Base-by-base conservation (phyloP, 106 monocot genomes). In the Dendrobium huoshanense region DNA sequence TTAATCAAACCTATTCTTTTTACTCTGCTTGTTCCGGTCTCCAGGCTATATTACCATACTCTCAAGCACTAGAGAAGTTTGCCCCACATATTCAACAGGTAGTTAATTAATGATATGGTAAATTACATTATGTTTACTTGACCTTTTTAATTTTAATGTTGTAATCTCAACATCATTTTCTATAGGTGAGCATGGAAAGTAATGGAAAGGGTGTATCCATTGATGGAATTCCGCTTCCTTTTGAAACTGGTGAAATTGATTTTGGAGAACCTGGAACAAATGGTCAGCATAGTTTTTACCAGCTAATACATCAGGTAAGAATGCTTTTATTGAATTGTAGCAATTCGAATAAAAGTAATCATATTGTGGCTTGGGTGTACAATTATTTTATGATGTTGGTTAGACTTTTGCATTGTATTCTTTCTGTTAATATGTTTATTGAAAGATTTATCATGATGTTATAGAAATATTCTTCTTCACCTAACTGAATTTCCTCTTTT, bases 191-290 rank as follows among this genome's bases (percentile, higher is more conserved):
- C 86, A 98, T 98, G 97, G 97, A 98, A 79, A 98, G 97, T 87
- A 98, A 98, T 89, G 97, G 97, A 75, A 98, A 98, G 82, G 92
- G 94, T 81, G 97, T 98, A 13, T 98, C 97, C n/a, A 98, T 98
- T 78, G 97, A 98, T 88, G 97, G 97, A 40, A 55, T 88, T 59
- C 89, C 90, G 48, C 97, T 98, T 81, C 90, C 92, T 7, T 98
- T 89, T 85, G 91, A 94, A 64, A 79, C 94, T 61, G 97, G 97
- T 77, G 97, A 98, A 86, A 98, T 98, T 82, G 97, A 98, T 88
- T 98, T 98, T 87, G 97, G 97, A 74, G 97, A 98, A 82, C 97
- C 97, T 79, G 97, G 97, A 83, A 98, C 97, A 73, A 98, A 98
- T 89, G 97, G 97, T 65, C 96, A 97, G 41, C 96, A 97, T 77